A percentile compares a stretch with the other conserved stretches of the same genome.
Conservation (phyloP, 2,329 filamentous ascomycete genomes). For the Macroventuria anomochaeta region DNA sequence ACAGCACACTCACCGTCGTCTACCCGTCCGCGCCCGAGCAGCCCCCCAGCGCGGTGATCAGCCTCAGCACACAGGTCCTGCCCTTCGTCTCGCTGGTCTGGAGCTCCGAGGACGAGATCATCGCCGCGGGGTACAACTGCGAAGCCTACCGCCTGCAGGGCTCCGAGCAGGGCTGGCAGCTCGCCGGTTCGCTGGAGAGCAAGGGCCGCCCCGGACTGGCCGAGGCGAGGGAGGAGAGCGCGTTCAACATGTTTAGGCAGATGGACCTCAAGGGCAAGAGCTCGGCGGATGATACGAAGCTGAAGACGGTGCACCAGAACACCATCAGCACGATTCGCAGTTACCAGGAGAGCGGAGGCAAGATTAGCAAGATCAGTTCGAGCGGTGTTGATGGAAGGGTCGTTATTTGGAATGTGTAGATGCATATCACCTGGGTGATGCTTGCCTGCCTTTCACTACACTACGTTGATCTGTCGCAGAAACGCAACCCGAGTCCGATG, state of each 20-base stretch:
- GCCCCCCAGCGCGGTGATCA: conserved; percentile 87
- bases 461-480: too few relatives aligned
- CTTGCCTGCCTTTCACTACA: not conserved
- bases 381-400: conserved; percentile 57
- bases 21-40: conserved; percentile 93
- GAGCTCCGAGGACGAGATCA: conserved; percentile 90
- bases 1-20: conserved; percentile 95
- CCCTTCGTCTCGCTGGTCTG: conserved; percentile 94
- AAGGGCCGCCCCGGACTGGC: conserved; percentile 67
- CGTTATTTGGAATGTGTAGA: conserved; percentile 56
- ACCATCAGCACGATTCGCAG: conserved; percentile 85
- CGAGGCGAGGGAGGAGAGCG: conserved; percentile 82
- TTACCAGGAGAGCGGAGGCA: conserved; percentile 70
- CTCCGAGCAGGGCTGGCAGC: conserved; percentile 78
- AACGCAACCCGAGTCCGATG: too few relatives aligned
- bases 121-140: conserved; percentile 87
- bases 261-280: conserved; percentile 96
- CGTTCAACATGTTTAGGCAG: conserved; percentile 96
- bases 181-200: conserved; percentile 79
- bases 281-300: conserved; percentile 85
- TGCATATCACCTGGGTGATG: too few relatives aligned
- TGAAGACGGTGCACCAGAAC: conserved; percentile 97
- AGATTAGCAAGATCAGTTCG: conserved; percentile 80
- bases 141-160: conserved; percentile 92
- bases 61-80: conserved; percentile 84